Evolutionary conservation across 2,329 filamentous ascomycete species (phyloP).

Genomic region (Boeremia lycopersici): DNA sequence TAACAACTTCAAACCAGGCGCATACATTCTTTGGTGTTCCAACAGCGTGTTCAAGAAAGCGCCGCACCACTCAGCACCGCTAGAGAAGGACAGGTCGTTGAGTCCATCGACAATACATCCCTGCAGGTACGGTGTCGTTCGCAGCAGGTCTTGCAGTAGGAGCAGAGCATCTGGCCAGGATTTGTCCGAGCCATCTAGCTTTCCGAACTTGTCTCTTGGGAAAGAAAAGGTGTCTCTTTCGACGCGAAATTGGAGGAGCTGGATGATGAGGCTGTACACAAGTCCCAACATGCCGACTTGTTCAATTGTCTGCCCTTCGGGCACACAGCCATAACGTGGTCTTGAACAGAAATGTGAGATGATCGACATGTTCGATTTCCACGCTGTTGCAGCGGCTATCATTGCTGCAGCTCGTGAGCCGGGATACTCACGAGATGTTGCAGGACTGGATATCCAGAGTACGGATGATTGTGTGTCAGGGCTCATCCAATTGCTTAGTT

Average conservation of each 20-base stretch:
- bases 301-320: constrained; percentile 3
- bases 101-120: background rate
- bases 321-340: background rate
- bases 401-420: background rate
- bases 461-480: background rate
- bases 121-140: background rate
- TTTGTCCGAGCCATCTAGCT: constrained; percentile 4
- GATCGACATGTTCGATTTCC: constrained; percentile 18
- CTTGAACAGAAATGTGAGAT: constrained; percentile 24
- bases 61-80: background rate
- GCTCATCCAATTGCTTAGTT: background rate
- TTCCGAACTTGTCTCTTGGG: background rate
- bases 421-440: background rate
- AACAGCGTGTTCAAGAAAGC: background rate
- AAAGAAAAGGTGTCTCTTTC: background rate
- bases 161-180: constrained; percentile 5
- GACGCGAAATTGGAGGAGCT: constrained; percentile 21
- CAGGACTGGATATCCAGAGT: background rate
- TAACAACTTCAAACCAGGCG: background rate
- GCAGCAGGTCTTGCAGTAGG: background rate
- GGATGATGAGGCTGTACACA: constrained; percentile 21
- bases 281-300: constrained; percentile 21
- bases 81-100: background rate
- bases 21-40: background rate
- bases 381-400: constrained; percentile 8